A percentile compares a stretch with the other conserved stretches of the same genome.
phyloP scores from a whole-genome alignment of 768 basidiomycete genomes.

The Lentinula detonsa region DNA sequence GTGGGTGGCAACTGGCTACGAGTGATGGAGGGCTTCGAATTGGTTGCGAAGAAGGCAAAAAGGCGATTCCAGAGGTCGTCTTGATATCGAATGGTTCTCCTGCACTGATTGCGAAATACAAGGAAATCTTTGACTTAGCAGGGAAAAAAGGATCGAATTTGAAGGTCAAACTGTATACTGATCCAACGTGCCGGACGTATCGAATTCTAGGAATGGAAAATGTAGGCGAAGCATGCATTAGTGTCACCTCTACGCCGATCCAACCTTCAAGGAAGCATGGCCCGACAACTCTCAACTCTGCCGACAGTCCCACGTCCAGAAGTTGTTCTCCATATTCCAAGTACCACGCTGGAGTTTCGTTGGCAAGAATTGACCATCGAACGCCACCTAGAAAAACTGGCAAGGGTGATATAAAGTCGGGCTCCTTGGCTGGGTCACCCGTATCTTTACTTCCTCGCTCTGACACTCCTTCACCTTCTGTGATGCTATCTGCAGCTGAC shows the following conservation, averaged over 20 bases:
- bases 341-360: constrained; percentile 9
- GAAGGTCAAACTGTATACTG: constrained; percentile 74
- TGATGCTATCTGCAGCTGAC: constrained; percentile 5
- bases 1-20: constrained; percentile 29
- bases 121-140: constrained; percentile 54
- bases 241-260: background rate
- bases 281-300: background rate
- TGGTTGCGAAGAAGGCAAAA: background rate
- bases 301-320: background rate
- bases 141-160: constrained; percentile 18
- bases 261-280: background rate
- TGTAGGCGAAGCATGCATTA: background rate
- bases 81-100: constrained; percentile 77
- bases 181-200: constrained; percentile 67
- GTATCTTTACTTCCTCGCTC: background rate
- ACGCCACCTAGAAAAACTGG: background rate
- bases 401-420: constrained; percentile 2
- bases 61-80: constrained; percentile 37
- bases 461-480: background rate
- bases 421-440: background rate
- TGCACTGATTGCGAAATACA: constrained; percentile 72
- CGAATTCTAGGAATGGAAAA: constrained; percentile 65
- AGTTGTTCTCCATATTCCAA: constrained; percentile 6
- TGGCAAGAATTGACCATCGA: background rate
- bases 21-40: constrained; percentile 26